Evolutionary conservation across 352 stramenopile genomes (phyloP), one percentile per base, ranked within the genome.

Genomic region (Phytophthora foliorum): DNA sequence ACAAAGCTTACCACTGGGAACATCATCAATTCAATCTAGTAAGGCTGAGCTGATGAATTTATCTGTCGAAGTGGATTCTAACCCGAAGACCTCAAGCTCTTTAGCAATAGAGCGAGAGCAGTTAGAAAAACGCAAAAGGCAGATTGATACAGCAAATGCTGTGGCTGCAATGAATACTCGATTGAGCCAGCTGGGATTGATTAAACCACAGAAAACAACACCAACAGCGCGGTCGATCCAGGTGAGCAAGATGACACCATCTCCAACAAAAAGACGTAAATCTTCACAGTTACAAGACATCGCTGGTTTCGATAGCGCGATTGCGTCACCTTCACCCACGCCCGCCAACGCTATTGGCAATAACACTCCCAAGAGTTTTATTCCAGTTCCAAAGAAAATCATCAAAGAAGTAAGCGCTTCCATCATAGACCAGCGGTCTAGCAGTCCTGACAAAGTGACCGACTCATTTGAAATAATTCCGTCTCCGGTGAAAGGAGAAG

Each of bases 101-200:
- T 61, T 93, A 7, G 85, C 81, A 2, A 51, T 91, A 6, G 88
- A 92, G 60, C 81, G 88, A 6, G 84, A 95, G 27, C 81, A 91
- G 25, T 62, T 92, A 14, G 80, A 91, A 11, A 92, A 91, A 56
- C 67, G 82, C 2, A 84, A 86, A 39, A 92, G 89, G 42, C 87
- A 94, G 51, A 54, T 86, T 6, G 81, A 93, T 24, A 95, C 88
- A 16, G 88, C 75, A 9, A 89, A 92, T 60, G 88, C 88, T 2
- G 85, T 95, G 3, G 81, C 79, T 2, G 75, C 80, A 16, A 95
- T 95, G 88, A 93, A 93, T 63, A 81, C 63, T 2, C 83, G 78
- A 25, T 57, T 95, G 10, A 81, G 73, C 25, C 81, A 91, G 48
- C 54, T 95, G 5, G 88, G 88, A 1, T 38, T 95, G 24, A 57